Evolutionary conservation across 768 basidiomycete genomes (phyloP).

Genomic region (Lanmaoa pseudosensibilis): DNA sequence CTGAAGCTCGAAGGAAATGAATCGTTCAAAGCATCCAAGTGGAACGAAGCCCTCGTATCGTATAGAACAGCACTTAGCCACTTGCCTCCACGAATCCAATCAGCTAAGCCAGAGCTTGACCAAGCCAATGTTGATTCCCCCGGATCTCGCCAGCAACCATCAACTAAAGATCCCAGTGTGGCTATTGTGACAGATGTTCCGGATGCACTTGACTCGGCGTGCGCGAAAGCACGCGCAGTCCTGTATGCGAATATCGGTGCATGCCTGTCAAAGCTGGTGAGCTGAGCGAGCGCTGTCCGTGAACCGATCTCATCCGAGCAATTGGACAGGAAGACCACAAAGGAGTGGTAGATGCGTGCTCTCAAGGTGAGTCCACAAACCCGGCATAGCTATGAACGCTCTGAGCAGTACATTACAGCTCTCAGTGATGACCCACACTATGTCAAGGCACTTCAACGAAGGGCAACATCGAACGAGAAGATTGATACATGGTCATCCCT

Average conservation of each 20-base stretch:
- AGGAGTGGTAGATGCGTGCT: constrained; percentile 77
- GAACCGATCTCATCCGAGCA: constrained; percentile 1
- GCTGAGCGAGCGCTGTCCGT: constrained; percentile 21
- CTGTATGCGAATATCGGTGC: constrained; percentile 88
- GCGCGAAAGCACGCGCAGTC: constrained; percentile 62
- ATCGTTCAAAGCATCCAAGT: constrained; percentile 61
- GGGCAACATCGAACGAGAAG: constrained; percentile 83
- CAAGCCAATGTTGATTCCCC: constrained; percentile 22
- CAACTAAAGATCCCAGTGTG: constrained; percentile 7
- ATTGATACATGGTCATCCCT: constrained; percentile 84
- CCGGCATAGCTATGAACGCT: neutral
- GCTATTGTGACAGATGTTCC: constrained; percentile 18
- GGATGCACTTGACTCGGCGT: constrained; percentile 43
- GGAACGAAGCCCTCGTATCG: constrained; percentile 67
- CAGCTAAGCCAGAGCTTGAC: constrained; percentile 17
- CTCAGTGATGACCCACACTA: constrained; percentile 85
- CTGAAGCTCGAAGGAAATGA: constrained; percentile 78
- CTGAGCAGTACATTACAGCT: constrained; percentile 46
- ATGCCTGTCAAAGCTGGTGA: constrained; percentile 76
- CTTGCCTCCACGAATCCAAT: constrained; percentile 52
- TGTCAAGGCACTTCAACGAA: constrained; percentile 82
- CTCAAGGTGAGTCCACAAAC: constrained; percentile 51
- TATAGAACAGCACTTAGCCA: constrained; percentile 70
- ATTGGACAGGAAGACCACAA: constrained; percentile 67
- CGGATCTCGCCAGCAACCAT: constrained; percentile 11